Evolutionary conservation across 768 basidiomycete species (phyloP), one percentile per base, ranked within the genome.

Genomic region (Collybia nuda): DNA sequence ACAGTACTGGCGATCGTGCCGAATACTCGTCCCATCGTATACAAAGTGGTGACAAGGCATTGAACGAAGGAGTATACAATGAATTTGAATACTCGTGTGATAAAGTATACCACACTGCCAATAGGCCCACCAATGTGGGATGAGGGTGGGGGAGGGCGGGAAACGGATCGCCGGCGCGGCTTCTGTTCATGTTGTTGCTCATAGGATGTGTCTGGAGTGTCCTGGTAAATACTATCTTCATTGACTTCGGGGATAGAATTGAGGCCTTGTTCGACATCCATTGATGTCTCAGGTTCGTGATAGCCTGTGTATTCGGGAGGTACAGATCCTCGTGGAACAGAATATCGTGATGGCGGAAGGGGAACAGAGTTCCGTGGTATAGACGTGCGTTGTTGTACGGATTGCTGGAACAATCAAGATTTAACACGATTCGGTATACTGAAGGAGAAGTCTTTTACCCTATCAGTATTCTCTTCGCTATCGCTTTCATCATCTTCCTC

Each of bases 161-260:
- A 67, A 42, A 62, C 64, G 51, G 69, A 64, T 48, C 72, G 65
- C 49, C 73, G 64, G 44, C 61, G 64, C 43, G 47, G 45, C 52
- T 57, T 63, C 49, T 51, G 59, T 57, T 48, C 9, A 3, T 32
- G 32, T 4, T 32, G 32, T 32, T 45, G 60, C 57, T 22, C 54
- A 61, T 44, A 67, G 52, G 46, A 38, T 11, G 37, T 23, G 6
- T 44, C 52, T 44, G 22, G 64, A 40, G 37, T 23, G 11, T 44
- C 52, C 45, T 19, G 64, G 43, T 37, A 65, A 67, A 43, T 60
- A 59, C 50, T 67, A 23, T 68, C 73, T 60, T 88, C 86, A 2
- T 89, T 82, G 23, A 74, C 72, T 70, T 90, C 88, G 5, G 78
- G 73, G 58, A 90, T 86, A 6, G 84, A 79, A 19, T 79, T 69